Base-by-base conservation (phyloP, 352 stramenopile species). In the Phytopythium sindhum region DNA sequence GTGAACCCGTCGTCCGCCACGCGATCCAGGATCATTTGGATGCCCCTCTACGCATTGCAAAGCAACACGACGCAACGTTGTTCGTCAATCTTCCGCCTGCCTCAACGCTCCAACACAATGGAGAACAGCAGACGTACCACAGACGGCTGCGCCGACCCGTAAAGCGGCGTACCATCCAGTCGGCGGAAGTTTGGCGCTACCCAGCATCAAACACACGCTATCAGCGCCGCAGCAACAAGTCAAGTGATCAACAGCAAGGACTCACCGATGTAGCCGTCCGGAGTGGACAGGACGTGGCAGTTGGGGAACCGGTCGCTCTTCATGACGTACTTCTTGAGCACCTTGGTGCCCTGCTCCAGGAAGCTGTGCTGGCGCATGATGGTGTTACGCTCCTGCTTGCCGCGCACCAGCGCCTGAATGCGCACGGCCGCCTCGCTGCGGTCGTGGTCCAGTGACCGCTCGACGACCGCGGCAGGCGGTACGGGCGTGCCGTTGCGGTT, bases 261-360 rank as follows among this genome's bases (percentile, higher is more conserved):
- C 64, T n/a, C 57, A 90, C 83, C 84, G 47, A 80, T 79, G 21
- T 89, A 83, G 41, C 83, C 86, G 50, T 90, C 45, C 4, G 73
- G 69, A 0, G 83, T 91, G 48, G 80, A 57, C 19, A 95, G 70
- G 35, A 86, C 82, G 57, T 93, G 85, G 58, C 84, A 91, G 55
- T 93, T 81, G 4, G 87, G 85, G 65, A 94, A 90, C 1, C 85
- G 73, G 63, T 95, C 87, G 26, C 70, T 79, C 73, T 94, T 95
- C 58, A 95, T 78, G 61, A 95, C 81, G 52, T 94, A 95, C 60
- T 93, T 91, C 45, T 86, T 87, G 17, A 95, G 61, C 29, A 95
- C 74, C 72, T 92, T 92, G 23, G 84, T 90, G 61, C 84, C 84
- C 54, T 90, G 81, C 6, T 88, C 65, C 31, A 87, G 69, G 4